A percentile compares a stretch with the other conserved stretches of the same genome.
These are phyloP conservation scores for Scheffersomyces stambukii DNA, from an alignment of 1,139 yeast species.

Conservation along the genomic window DNA sequence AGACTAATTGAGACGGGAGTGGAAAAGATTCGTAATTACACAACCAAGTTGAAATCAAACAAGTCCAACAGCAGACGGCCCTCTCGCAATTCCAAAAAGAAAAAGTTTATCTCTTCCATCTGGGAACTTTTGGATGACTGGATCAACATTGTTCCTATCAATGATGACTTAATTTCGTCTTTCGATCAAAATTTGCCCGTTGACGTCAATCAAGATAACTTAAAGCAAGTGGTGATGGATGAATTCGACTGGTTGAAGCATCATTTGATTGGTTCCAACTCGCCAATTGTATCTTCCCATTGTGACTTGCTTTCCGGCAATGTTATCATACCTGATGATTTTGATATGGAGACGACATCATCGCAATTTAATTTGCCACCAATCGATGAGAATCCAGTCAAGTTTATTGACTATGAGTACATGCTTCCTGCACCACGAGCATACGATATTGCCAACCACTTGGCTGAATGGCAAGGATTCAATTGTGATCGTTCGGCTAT, in stretches of 20 bases:
- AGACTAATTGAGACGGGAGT: constrained; percentile 49
- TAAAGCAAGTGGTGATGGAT: constrained; percentile 33
- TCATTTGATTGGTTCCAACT: constrained; percentile 33
- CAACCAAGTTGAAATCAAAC: constrained; percentile 8
- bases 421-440: constrained; percentile 79
- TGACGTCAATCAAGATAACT: constrained; percentile 21
- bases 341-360: no score
- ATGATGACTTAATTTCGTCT: constrained; percentile 36
- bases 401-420: constrained; percentile 78
- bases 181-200: constrained; percentile 32
- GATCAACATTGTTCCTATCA: constrained; percentile 57
- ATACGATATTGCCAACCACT: constrained; percentile 81
- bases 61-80: constrained; percentile 13
- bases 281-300: constrained; percentile 63
- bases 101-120: constrained; percentile 39
- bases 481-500: constrained; percentile 61
- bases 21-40: constrained; percentile 35
- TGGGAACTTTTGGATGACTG: constrained; percentile 63
- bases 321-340: constrained; percentile 53
- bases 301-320: constrained; percentile 74
- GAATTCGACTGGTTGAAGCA: constrained; percentile 57
- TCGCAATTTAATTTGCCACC: constrained; percentile 22
- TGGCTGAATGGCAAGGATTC: constrained; percentile 86
- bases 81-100: constrained; percentile 16
- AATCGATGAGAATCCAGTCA: constrained; percentile 42